A percentile compares a stretch with the other conserved stretches of the same genome.
Conservation (phyloP, 768 basidiomycete genomes). For the Suillus bovinus region DNA sequence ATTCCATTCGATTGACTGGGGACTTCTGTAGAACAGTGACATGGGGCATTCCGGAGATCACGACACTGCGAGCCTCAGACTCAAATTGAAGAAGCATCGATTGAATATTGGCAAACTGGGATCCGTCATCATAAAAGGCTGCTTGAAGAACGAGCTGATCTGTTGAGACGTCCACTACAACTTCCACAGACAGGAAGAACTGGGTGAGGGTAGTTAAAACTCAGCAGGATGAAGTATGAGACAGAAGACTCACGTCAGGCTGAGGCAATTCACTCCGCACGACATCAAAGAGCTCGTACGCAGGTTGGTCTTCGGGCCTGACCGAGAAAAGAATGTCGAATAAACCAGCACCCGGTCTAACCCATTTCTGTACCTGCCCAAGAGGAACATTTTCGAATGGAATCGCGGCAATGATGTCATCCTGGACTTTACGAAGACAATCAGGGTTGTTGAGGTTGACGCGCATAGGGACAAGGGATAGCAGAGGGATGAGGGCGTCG, state of each 20-base stretch:
- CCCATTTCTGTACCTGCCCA: constrained; percentile 32
- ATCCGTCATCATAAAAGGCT: constrained; percentile 24
- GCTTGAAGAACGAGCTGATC: constrained; percentile 21
- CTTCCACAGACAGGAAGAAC: constrained; percentile 27
- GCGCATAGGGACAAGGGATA: constrained; percentile 31
- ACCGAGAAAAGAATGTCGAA: constrained; percentile 35
- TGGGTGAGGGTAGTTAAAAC: constrained; percentile 7
- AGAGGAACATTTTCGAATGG: constrained; percentile 33
- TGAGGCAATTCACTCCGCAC: constrained; percentile 31
- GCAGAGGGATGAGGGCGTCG: constrained; percentile 24
- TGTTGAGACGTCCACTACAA: constrained; percentile 24
- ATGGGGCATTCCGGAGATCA: constrained; percentile 13
- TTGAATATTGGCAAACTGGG: constrained; percentile 18
- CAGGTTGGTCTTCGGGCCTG: constrained; percentile 23
- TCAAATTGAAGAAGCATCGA: constrained; percentile 27
- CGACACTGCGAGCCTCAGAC: constrained; percentile 19
- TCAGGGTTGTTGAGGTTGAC: constrained; percentile 18
- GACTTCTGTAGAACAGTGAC: neutral
- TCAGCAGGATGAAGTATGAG: neutral
- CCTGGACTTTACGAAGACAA: constrained; percentile 24
- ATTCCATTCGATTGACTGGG: neutral
- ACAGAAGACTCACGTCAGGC: constrained; percentile 28
- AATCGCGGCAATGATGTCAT: constrained; percentile 27
- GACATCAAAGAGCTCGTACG: constrained; percentile 24
- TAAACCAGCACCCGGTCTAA: constrained; percentile 23